Base-by-base conservation (phyloP, 2,329 filamentous ascomycete genomes). In the Aspergillus cejpii region DNA sequence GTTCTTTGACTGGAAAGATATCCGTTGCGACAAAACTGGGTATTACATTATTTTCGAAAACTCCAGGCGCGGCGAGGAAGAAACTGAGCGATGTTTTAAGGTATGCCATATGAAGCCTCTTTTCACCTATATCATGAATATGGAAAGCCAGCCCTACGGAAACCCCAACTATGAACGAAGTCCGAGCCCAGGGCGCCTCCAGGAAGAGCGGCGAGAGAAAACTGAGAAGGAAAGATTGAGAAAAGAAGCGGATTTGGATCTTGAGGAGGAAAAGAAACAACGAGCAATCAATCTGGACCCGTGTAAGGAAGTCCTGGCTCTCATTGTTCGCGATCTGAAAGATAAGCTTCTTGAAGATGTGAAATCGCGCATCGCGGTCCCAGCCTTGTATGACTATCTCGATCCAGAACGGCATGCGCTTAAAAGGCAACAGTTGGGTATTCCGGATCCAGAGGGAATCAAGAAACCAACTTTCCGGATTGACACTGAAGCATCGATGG, bases 1-100 rank as follows among this genome's bases (percentile, higher is more conserved):
- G 66, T 81, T 83, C 40, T 95, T 86, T 63, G 75, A 80, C 47
- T 87, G 90, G 68, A 82, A 87, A 52, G 83, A 89, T 39, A 84
- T 98, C 41, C 80, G 88, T 26, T 81, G 86, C 48, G 92, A 98
- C 63, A 80, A 80, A 47, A 84, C 81, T 0, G 92, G 92, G 0
- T 98, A 96, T 66, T 97, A 87, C 63, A 81, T 97, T 41, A 74
- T 89, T n/a, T 98, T 98, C 59, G 80, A 86, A 40, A 84, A 91
- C 57, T 87, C 81, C 1, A 78, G 79, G 43, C 74, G 77, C 6
- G 91, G 91, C 2, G 83, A 89, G 57, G 75, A 83, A 44, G 89
- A 96, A 66, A 84, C 88, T 0, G 83, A 87, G 54, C 78, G 85
- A 50, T 96, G 90, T 62, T 90, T 81, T 64, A 76, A 80, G 43